A percentile compares a stretch with the other conserved stretches of the same genome.
These are phyloP conservation scores for Fusarium circinatum DNA, from an alignment of 2,329 filamentous ascomycete genomes.

Conservation along the genomic window DNA sequence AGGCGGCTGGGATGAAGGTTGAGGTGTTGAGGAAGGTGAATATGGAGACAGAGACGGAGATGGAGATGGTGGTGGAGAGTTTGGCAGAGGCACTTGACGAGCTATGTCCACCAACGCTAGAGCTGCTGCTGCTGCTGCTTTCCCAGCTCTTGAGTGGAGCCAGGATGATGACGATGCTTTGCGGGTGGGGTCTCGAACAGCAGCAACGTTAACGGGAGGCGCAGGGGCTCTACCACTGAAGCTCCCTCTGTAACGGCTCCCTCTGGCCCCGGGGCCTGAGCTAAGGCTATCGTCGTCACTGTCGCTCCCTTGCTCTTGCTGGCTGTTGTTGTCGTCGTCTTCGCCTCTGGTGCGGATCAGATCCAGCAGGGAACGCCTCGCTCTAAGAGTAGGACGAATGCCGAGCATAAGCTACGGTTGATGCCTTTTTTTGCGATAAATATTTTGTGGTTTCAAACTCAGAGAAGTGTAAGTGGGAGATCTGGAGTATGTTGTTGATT, in stretches of 20 bases:
- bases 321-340: constrained; percentile 34
- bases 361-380: constrained; percentile 64
- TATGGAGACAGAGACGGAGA: constrained; percentile 47
- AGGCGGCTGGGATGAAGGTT: constrained; percentile 46
- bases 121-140: constrained; percentile 23
- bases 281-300: constrained; percentile 10
- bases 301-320: constrained; percentile 19
- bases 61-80: constrained; percentile 55
- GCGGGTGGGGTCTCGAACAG: constrained; percentile 31
- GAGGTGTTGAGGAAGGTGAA: constrained; percentile 35
- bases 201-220: constrained; percentile 25
- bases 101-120: constrained; percentile 48
- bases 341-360: constrained; percentile 54
- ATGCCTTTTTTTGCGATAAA: constrained; percentile 30
- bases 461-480: constrained; percentile 2
- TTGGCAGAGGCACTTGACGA: constrained; percentile 54
- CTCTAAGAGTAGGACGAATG: constrained; percentile 60
- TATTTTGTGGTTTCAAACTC: constrained; percentile 15
- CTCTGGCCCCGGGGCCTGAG: constrained; percentile 6
- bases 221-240: constrained; percentile 36
- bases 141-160: constrained; percentile 43
- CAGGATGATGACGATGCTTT: constrained; percentile 48
- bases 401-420: constrained; percentile 57
- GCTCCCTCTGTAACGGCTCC: constrained; percentile 27
- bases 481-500: constrained; percentile 14